phyloP scores from a whole-genome alignment of 805 yeast genomes.

The Ogataea haglerorum region DNA sequence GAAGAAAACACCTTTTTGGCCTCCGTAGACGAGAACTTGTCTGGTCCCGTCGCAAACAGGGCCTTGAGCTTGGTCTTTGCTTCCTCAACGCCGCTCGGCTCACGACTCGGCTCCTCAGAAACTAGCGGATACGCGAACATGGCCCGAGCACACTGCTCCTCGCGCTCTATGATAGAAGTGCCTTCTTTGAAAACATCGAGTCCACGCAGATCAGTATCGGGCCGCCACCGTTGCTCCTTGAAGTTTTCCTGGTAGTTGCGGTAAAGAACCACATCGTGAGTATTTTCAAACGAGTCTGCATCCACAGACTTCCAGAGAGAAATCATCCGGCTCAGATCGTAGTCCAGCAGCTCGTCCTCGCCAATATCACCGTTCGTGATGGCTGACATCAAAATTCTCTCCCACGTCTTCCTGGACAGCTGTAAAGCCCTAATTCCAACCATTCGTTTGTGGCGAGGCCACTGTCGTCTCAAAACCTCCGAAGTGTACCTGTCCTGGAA shows the following conservation, averaged over 20 bases:
- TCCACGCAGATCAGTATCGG: slow-evolving; percentile 26
- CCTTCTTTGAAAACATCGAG: slow-evolving; percentile 44
- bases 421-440: slow-evolving; percentile 60
- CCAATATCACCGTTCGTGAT: slow-evolving; percentile 54
- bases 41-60: slow-evolving; percentile 52
- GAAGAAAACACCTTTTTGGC: slow-evolving; percentile 46
- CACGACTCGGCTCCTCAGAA: slow-evolving; percentile 11
- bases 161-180: slow-evolving; percentile 70
- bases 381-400: slow-evolving; percentile 54
- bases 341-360: slow-evolving; percentile 45
- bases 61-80: slow-evolving; percentile 48
- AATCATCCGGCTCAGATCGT: slow-evolving; percentile 51
- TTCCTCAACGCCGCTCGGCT: slow-evolving; percentile 30
- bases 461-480: slow-evolving; percentile 52
- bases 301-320: slow-evolving; percentile 60
- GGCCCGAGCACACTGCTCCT: slow-evolving; percentile 45
- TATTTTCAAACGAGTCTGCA: slow-evolving; percentile 31
- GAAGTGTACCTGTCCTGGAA: slow-evolving; percentile 41
- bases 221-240: slow-evolving; percentile 41
- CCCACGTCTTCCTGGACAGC: slow-evolving; percentile 58
- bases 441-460: slow-evolving; percentile 62
- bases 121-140: slow-evolving; percentile 40
- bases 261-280: slow-evolving; percentile 29
- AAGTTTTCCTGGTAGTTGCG: slow-evolving; percentile 45
- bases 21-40: slow-evolving; percentile 41